Base-by-base conservation (phyloP, 192 early-diverging fungal species). In the Polychytrium aggregatum region DNA sequence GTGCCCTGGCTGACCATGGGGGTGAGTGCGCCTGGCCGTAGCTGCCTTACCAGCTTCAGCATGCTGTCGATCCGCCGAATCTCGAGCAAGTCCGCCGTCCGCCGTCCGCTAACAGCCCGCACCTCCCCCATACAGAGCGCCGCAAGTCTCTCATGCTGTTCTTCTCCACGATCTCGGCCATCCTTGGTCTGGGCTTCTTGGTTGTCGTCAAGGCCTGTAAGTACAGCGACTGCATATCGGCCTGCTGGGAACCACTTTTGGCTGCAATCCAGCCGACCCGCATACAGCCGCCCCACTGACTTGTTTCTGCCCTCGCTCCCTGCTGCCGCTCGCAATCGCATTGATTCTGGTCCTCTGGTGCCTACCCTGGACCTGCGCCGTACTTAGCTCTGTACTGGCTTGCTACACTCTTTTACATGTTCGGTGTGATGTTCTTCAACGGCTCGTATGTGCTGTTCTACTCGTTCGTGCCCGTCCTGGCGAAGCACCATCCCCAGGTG, bases 1-100 rank as follows among this genome's bases (percentile, higher is more conserved):
- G 62, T 16, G 33, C 67, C 9, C 37, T 69, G 25, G 62, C 67
- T 2, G 67, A 69, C 36, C 55, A 69, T 45, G 67, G 67, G 4
- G 44, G 49, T 51, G 21, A 2, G 56, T 36, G 11, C 37, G 9
- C 16, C 30, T 47, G 13, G 11, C 16, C 1, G 0, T 38, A 14
- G 16, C 18, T n/a, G n/a, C n/a, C n/a, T n/a, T n/a, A n/a, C n/a
- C n/a, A n/a, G n/a, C n/a, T n/a, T n/a, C n/a, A n/a, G n/a, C n/a
- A n/a, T n/a, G n/a, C n/a, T n/a, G n/a, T n/a, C n/a, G n/a, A n/a
- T n/a, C n/a, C n/a, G n/a, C n/a, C n/a, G n/a, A n/a, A n/a, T n/a
- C n/a, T n/a, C n/a, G n/a, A n/a, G n/a, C n/a, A n/a, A n/a, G n/a
- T 6, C 11, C 49, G 27, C n/a, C 0, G 17, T 16, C 7, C 1